A percentile compares a stretch with the other conserved stretches of the same genome.
phyloP scores from a whole-genome alignment of 176 grass and related monocot genomes.

The Puya raimondii region DNA sequence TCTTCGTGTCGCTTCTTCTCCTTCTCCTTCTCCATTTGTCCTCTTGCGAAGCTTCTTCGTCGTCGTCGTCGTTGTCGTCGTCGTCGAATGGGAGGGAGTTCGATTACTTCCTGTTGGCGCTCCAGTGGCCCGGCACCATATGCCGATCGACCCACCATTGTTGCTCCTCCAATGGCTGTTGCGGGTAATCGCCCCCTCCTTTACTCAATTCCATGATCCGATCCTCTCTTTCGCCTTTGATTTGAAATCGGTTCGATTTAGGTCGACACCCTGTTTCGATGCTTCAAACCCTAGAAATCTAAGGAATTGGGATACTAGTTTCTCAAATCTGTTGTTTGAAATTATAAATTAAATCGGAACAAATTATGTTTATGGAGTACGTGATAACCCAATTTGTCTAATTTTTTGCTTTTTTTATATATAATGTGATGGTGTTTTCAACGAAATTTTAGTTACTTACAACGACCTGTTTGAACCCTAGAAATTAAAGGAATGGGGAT shows the following conservation, averaged over 20 bases:
- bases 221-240: neutral
- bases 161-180: slow-evolving; percentile 85
- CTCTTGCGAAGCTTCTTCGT: neutral
- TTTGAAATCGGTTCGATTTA: neutral
- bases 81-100: slow-evolving; percentile 42
- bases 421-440: too few species aligned
- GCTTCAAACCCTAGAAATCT: too few species aligned
- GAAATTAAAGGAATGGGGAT: too few species aligned
- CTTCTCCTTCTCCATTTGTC: slow-evolving; percentile 25
- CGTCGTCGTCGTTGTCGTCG: slow-evolving; percentile 5
- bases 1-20: slow-evolving; percentile 10
- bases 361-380: too few species aligned
- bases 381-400: too few species aligned
- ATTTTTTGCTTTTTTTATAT: too few species aligned
- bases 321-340: too few species aligned
- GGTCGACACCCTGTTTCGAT: neutral
- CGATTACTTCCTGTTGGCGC: slow-evolving; percentile 74
- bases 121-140: slow-evolving; percentile 81
- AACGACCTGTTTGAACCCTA: too few species aligned
- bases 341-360: too few species aligned
- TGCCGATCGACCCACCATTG: slow-evolving; percentile 58
- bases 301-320: too few species aligned
- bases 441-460: too few species aligned
- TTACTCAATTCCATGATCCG: neutral
- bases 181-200: slow-evolving; percentile 33